These are phyloP conservation scores for Arachnomyces sp. DNA, from an alignment of 2,329 filamentous ascomycete genomes.

Conservation along the genomic window DNA sequence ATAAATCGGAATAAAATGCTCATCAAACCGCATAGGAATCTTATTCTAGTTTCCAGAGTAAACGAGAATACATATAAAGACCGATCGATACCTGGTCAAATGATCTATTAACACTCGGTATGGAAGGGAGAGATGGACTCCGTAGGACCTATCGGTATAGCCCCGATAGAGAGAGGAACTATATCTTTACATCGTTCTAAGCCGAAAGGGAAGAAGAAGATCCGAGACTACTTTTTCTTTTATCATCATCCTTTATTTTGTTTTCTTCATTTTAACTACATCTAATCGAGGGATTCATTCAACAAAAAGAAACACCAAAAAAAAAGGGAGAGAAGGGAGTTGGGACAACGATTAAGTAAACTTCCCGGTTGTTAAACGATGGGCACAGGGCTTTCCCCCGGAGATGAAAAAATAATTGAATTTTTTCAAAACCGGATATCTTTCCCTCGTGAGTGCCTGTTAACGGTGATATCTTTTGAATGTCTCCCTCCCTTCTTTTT, in stretches of 20 bases:
- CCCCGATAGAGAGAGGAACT: too few relatives aligned
- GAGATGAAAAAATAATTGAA: slow-evolving; percentile 26
- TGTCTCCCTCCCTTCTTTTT: slow-evolving; percentile 4
- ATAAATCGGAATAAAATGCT: too few relatives aligned
- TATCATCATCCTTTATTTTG: neutral
- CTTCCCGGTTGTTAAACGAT: slow-evolving; percentile 59
- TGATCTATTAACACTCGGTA: too few relatives aligned
- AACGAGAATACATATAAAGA: too few relatives aligned
- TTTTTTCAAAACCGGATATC: slow-evolving; percentile 62
- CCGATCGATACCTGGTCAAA: too few relatives aligned
- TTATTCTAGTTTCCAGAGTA: too few relatives aligned
- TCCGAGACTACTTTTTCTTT: too few relatives aligned
- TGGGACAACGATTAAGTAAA: slow-evolving; percentile 79
- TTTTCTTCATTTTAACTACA: neutral
- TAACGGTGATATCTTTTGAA: slow-evolving; percentile 18
- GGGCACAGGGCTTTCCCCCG: slow-evolving; percentile 98
- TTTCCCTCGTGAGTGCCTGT: slow-evolving; percentile 97
- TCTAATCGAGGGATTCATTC: neutral
- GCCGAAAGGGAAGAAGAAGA: too few relatives aligned
- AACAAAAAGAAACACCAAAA: slow-evolving; percentile 6
- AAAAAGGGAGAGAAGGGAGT: slow-evolving; percentile 32
- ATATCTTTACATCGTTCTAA: too few relatives aligned
- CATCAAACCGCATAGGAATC: too few relatives aligned
- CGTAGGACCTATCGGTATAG: too few relatives aligned
- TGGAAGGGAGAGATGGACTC: too few relatives aligned